Conservation (phyloP, 768 basidiomycete genomes). For the Rhodotorula kratochvilovae region DNA sequence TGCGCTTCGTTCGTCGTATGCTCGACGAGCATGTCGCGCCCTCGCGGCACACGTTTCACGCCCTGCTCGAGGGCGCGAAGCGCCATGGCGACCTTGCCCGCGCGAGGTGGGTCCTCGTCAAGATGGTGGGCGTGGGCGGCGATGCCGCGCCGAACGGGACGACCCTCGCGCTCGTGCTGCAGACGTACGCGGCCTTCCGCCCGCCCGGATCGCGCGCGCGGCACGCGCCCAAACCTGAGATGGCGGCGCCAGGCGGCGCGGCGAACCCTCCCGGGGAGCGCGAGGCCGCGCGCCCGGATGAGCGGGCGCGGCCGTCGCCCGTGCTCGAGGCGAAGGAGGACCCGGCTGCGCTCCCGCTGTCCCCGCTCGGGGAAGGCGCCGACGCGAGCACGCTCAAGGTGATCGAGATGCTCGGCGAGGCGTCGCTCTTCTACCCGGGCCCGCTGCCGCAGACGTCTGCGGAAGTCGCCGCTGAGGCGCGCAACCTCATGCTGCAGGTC, state of each 20-base stretch:
- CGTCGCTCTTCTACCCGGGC: constrained; percentile 33
- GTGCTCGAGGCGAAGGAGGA: constrained; percentile 14
- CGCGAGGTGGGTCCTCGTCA: constrained; percentile 83
- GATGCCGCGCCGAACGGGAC: constrained; percentile 20
- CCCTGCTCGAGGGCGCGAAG: constrained; percentile 85
- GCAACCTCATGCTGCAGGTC: constrained; percentile 31
- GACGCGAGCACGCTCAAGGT: neutral
- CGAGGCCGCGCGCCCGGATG: neutral
- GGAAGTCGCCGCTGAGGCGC: constrained; percentile 27
- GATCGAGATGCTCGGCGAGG: constrained; percentile 33
- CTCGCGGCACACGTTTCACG: constrained; percentile 66
- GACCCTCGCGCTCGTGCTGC: constrained; percentile 35
- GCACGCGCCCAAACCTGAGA: no score
- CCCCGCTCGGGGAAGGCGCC: neutral
- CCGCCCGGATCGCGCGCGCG: constrained; percentile 1
- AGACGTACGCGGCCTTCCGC: constrained; percentile 32
- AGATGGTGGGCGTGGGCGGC: constrained; percentile 57
- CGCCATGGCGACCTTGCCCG: constrained; percentile 74
- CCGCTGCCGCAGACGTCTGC: constrained; percentile 31
- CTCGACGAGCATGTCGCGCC: constrained; percentile 59
- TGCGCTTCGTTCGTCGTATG: constrained; percentile 82
- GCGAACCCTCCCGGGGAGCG: neutral
- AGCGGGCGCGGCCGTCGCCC: neutral
- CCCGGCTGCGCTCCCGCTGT: neutral
- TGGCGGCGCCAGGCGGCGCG: no score